These are phyloP conservation scores for Rhynchospora pubera DNA, from an alignment of 176 grass and related monocot genomes.

Conservation along the genomic window DNA sequence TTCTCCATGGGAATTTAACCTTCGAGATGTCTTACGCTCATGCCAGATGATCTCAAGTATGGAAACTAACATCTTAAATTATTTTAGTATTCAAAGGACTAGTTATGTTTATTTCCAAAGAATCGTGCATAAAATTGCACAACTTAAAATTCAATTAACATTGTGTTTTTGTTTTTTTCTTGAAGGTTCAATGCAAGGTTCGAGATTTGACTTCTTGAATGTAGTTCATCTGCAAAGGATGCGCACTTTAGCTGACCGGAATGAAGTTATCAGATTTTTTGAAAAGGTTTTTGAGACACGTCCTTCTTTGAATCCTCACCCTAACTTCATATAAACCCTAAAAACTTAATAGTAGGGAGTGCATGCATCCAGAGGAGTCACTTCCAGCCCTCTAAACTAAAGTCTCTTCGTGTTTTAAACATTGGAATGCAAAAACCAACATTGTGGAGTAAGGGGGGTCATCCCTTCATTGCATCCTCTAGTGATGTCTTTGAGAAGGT, in stretches of 20 bases:
- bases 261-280: constrained; percentile 74
- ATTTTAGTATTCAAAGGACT: background rate
- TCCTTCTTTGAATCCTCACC: constrained; percentile 39
- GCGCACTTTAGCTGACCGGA: constrained; percentile 58
- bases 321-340: constrained; percentile 52
- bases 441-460: constrained; percentile 71
- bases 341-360: constrained; percentile 59
- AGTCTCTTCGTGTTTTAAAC: constrained; percentile 40
- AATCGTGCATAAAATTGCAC: background rate
- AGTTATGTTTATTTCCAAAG: background rate
- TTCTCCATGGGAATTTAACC: constrained; percentile 97
- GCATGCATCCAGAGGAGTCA: constrained; percentile 58
- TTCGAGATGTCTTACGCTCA: constrained; percentile 87
- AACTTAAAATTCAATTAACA: background rate
- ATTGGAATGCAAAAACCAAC: constrained; percentile 46
- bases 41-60: constrained; percentile 66
- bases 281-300: constrained; percentile 62
- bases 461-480: constrained; percentile 68
- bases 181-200: constrained; percentile 33
- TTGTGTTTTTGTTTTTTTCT: constrained; percentile 6
- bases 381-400: constrained; percentile 50
- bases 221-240: constrained; percentile 87
- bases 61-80: constrained; percentile 13
- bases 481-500: constrained; percentile 45
- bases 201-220: constrained; percentile 62